Evolutionary conservation across 306 rosid species (phyloP), one percentile per base, ranked within the genome.

Genomic region (Inga laurina): DNA sequence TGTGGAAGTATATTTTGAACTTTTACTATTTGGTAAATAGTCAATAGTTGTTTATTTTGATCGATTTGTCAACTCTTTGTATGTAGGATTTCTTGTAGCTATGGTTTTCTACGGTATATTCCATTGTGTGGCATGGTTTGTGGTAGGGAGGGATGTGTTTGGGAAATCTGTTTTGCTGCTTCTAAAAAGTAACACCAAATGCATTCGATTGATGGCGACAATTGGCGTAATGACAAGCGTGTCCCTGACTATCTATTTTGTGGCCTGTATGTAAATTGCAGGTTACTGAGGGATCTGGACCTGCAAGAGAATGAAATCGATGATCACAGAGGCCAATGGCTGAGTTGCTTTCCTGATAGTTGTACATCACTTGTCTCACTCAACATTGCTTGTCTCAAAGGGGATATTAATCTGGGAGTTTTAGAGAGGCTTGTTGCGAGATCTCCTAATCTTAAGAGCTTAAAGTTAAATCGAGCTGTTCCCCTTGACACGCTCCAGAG

Each of bases 231-330:
- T 46, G 72, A 13, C 12, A 12, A 27, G 19, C 41, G 16, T 3
- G 73, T 24, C 65, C 37, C 73, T 64, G 19, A 30, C 70, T 30
- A 64, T 30, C 39, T 64, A 64, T 27, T 34, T 48, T 81, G 45
- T 32, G 62, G 64, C 62, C 62, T 37, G 66, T 54, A 21, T 27
- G 13, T 19, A 19, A 79, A 56, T 10, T 69, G 57, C 77, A 96
- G 99, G 91, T 84, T 68, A 84, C 97, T 96, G 65, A 85, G 89
- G 91, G 99, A 92, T 89, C 89, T 96, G 84, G 99, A 96, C 83
- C 90, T 96, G 84, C 99, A 94, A 90, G 99, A 96, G 82, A 96
- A 94, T 84, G 99, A 96, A 59, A 90, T 96, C 34, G 97, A 96
- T 1, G 98, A 94, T 79, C 90, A 81, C 78, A 85, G 85, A 54